Percentiles rank a stretch among this genome's conserved stretches.
phyloP scores from a whole-genome alignment of 164 flowering plant species.

The Nymphaea colorata region DNA sequence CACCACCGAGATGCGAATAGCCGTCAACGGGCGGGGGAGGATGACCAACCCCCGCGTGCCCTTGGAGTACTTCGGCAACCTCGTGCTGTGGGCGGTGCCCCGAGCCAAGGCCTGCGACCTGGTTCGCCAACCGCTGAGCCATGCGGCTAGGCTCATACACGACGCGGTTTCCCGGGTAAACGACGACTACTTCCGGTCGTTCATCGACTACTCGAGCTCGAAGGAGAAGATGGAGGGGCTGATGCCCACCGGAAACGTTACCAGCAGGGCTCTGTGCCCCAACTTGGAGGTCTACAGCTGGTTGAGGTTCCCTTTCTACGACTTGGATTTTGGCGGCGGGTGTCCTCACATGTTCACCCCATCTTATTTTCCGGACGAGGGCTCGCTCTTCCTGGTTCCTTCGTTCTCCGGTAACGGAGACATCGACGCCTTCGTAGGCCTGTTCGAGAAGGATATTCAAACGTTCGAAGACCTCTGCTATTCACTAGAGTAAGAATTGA shows the following conservation, averaged over 20 bases:
- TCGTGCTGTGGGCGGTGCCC: slow-evolving; percentile 23
- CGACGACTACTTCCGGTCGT: slow-evolving; percentile 21
- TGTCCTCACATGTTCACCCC: slow-evolving; percentile 21
- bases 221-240: slow-evolving; percentile 15
- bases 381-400: slow-evolving; percentile 22
- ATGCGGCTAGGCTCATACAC: slow-evolving; percentile 19
- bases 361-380: slow-evolving; percentile 19
- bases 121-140: slow-evolving; percentile 8
- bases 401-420: slow-evolving; percentile 22
- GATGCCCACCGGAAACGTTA: slow-evolving; percentile 14
- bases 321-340: slow-evolving; percentile 26
- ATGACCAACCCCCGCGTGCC: slow-evolving; percentile 4
- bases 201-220: slow-evolving; percentile 16
- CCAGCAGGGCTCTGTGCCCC: slow-evolving; percentile 6
- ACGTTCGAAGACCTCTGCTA: slow-evolving; percentile 21
- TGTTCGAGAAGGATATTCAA: slow-evolving; percentile 10
- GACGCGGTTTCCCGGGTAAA: slow-evolving; percentile 17
- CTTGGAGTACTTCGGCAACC: slow-evolving; percentile 5
- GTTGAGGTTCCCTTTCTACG: slow-evolving; percentile 23
- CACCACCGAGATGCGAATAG: slow-evolving; percentile 3
- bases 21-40: slow-evolving; percentile 9
- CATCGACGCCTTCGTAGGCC: slow-evolving; percentile 17
- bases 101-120: slow-evolving; percentile 19
- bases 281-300: slow-evolving; percentile 26
- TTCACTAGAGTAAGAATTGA: slow-evolving; percentile 4